Conservation (phyloP, 129 eudicot species). For the sunflower (Helianthus annuus) region DNA sequence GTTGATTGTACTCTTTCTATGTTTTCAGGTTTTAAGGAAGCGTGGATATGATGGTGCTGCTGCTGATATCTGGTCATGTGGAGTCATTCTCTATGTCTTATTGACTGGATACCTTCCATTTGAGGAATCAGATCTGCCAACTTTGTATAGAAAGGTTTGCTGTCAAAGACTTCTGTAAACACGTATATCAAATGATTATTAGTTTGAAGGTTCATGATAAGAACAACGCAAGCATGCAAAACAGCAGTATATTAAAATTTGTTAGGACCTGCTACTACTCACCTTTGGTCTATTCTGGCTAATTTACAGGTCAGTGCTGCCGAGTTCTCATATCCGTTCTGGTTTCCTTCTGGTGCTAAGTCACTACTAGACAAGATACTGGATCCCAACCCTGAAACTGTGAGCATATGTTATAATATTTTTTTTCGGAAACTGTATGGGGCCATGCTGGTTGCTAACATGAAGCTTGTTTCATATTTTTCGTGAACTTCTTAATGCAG, state of each 20-base stretch:
- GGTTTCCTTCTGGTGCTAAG: conserved; percentile 82
- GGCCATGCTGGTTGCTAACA: conserved; percentile 16
- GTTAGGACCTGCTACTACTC: conserved; percentile 23
- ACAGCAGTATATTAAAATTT: background rate
- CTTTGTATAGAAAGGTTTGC: conserved; percentile 82
- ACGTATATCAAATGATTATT: conserved; percentile 11
- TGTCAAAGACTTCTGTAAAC: conserved; percentile 8
- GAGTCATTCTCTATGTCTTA: conserved; percentile 87
- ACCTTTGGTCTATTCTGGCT: conserved; percentile 23
- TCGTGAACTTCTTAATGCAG: conserved; percentile 40
- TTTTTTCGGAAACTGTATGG: conserved; percentile 1
- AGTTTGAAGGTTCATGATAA: conserved; percentile 8
- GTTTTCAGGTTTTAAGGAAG: conserved; percentile 65
- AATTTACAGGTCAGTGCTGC: conserved; percentile 71
- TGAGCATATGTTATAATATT: conserved; percentile 33
- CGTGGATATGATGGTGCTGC: conserved; percentile 97
- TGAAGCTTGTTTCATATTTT: conserved; percentile 4
- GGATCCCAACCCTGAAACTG: conserved; percentile 96
- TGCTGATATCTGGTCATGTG: conserved; percentile 99
- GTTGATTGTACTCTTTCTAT: background rate
- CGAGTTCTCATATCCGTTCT: conserved; percentile 79
- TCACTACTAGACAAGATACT: conserved; percentile 76
- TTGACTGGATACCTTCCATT: conserved; percentile 95
- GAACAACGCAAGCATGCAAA: background rate
- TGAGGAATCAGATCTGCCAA: conserved; percentile 77